Percentiles rank a stretch among this genome's conserved stretches.
phyloP scores from a whole-genome alignment of 2,329 filamentous ascomycete genomes.

The Penicillium freii region DNA sequence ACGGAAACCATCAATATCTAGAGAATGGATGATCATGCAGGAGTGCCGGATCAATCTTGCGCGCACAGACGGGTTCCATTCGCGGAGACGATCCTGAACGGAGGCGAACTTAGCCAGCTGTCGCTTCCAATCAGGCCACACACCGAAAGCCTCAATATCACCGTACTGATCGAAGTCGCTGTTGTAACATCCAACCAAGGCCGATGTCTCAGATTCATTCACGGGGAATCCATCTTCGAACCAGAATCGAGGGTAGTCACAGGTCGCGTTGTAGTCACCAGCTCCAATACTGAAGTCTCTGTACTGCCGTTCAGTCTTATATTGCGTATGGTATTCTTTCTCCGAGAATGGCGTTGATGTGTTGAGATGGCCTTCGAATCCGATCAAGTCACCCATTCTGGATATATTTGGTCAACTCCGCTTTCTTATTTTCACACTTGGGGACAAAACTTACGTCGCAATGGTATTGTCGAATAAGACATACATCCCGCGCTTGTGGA shows the following conservation, averaged over 20 bases:
- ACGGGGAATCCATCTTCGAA: conserved; percentile 55
- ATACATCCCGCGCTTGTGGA: conserved; percentile 63
- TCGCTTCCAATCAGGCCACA: conserved; percentile 62
- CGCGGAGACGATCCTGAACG: conserved; percentile 65
- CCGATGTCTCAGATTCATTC: conserved; percentile 45
- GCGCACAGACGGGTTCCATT: conserved; percentile 60
- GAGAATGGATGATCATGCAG: conserved; percentile 59
- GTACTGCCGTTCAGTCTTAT: conserved; percentile 56
- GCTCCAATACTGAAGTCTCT: conserved; percentile 58
- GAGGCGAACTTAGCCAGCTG: conserved; percentile 65
- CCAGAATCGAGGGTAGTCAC: conserved; percentile 62
- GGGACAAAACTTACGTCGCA: conserved; percentile 50
- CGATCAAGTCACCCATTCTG: conserved; percentile 58
- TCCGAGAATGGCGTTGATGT: conserved; percentile 55
- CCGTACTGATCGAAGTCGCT: conserved; percentile 66
- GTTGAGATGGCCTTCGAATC: conserved; percentile 63
- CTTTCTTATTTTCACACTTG: too few species aligned
- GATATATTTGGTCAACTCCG: not conserved
- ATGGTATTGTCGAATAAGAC: conserved; percentile 66
- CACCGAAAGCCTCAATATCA: conserved; percentile 62
- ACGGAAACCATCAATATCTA: conserved; percentile 65
- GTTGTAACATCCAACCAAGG: conserved; percentile 57
- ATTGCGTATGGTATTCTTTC: conserved; percentile 57
- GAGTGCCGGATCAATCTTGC: conserved; percentile 60
- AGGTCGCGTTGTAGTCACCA: conserved; percentile 50